Conservation (phyloP, 164 flowering plant species). For the Brasenia schreberi region DNA sequence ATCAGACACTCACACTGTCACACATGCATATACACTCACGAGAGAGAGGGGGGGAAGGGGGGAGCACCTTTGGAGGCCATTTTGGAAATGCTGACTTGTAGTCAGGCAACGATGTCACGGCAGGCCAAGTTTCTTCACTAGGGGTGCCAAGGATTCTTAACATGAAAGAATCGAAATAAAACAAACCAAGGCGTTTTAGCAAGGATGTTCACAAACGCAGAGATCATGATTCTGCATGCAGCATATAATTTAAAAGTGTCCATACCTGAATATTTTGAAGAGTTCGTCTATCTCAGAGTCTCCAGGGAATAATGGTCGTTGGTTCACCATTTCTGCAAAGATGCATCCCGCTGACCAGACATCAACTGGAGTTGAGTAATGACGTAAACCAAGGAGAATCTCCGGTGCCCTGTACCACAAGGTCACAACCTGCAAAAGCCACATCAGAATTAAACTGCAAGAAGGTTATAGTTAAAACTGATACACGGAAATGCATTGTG, state of each 20-base stretch:
- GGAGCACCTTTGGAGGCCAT: slow-evolving; percentile 59
- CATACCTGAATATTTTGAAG: slow-evolving; percentile 85
- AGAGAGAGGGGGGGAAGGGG: too few relatives aligned
- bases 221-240: neutral
- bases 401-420: slow-evolving; percentile 98
- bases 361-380: slow-evolving; percentile 92
- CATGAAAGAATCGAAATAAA: neutral
- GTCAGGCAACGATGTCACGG: slow-evolving; percentile 78
- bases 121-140: slow-evolving; percentile 80
- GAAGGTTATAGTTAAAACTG: neutral
- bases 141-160: slow-evolving; percentile 72
- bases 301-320: slow-evolving; percentile 77
- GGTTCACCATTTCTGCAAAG: slow-evolving; percentile 94
- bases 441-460: neutral
- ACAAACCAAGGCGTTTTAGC: too few relatives aligned
- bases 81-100: slow-evolving; percentile 76
- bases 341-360: slow-evolving; percentile 95
- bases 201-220: neutral
- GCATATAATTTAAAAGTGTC: neutral
- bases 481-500: too few relatives aligned
- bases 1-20: neutral
- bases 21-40: neutral
- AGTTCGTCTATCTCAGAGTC: slow-evolving; percentile 92
- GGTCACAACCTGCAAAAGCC: slow-evolving; percentile 59
- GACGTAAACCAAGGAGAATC: slow-evolving; percentile 80